Percentiles rank a stretch among this genome's conserved stretches.
These are phyloP conservation scores for Yarrowia bubula DNA, from an alignment of 805 yeast species.

Conservation along the genomic window DNA sequence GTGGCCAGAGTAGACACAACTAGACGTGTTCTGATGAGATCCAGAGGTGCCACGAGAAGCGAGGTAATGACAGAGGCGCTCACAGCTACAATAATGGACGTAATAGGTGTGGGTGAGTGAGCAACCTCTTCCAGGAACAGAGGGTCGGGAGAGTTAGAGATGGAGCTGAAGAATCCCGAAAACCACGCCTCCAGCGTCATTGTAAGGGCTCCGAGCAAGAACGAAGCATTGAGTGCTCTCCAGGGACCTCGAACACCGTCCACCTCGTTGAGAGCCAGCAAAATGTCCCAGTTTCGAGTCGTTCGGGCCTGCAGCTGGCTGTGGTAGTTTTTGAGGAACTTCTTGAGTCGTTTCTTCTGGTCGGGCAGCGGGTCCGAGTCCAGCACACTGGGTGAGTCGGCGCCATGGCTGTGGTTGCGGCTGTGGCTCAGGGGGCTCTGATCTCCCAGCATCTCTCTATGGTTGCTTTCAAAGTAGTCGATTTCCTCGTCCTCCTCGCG, in stretches of 20 bases:
- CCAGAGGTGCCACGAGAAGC: conserved; percentile 72
- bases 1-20: conserved; percentile 63
- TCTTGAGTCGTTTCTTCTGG: conserved; percentile 12
- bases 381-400: background rate
- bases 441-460: conserved; percentile 15
- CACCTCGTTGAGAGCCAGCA: conserved; percentile 58
- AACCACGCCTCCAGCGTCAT: conserved; percentile 87
- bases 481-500: conserved; percentile 48
- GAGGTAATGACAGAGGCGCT: conserved; percentile 73
- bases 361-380: conserved; percentile 17
- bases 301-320: conserved; percentile 26
- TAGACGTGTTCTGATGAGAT: conserved; percentile 72
- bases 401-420: background rate
- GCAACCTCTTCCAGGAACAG: conserved; percentile 69
- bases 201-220: conserved; percentile 69
- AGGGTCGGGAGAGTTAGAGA: conserved; percentile 83
- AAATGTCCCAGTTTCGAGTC: conserved; percentile 39
- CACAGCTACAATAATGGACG: conserved; percentile 65
- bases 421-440: background rate
- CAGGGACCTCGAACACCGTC: conserved; percentile 59
- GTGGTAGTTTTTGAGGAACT: conserved; percentile 9
- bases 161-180: conserved; percentile 80
- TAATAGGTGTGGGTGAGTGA: conserved; percentile 72
- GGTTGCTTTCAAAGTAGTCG: conserved; percentile 44
- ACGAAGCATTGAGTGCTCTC: conserved; percentile 76